Evolutionary conservation across 1,284 basidiomycete genomes (phyloP).

Genomic region (Apiotrichum brassicae): DNA sequence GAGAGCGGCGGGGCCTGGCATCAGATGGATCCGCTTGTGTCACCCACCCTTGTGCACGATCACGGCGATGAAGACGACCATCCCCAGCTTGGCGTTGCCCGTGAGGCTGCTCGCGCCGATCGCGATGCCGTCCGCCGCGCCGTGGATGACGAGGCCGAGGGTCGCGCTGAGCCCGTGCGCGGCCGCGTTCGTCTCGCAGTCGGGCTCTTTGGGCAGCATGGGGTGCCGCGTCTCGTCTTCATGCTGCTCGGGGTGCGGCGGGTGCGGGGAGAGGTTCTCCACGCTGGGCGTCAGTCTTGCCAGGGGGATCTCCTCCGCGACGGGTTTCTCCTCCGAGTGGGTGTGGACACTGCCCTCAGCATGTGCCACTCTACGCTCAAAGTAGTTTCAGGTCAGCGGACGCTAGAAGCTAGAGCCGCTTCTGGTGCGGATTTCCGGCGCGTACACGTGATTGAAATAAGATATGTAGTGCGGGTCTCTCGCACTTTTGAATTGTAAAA

Average conservation of each 20-base stretch:
- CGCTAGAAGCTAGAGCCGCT: no score
- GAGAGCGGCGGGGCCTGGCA: constrained; percentile 70
- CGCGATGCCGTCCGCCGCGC: constrained; percentile 81
- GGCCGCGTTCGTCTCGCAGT: constrained; percentile 11
- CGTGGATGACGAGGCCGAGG: constrained; percentile 76
- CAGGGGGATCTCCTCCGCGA: constrained; percentile 42
- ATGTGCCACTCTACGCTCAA: no score
- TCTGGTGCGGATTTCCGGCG: no score
- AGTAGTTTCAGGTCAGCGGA: no score
- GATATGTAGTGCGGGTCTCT: no score
- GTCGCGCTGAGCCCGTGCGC: constrained; percentile 59
- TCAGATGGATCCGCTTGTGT: background rate
- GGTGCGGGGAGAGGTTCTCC: constrained; percentile 41
- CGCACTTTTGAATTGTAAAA: no score
- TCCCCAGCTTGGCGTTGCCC: constrained; percentile 52
- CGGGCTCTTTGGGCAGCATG: constrained; percentile 11
- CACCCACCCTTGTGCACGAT: constrained; percentile 75
- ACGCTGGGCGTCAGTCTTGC: constrained; percentile 25
- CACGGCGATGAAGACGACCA: constrained; percentile 80
- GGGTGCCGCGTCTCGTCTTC: background rate
- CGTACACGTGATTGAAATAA: no score
- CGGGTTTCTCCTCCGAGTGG: no score
- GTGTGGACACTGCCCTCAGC: no score
- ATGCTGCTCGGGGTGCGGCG: constrained; percentile 17
- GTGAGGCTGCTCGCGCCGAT: constrained; percentile 59